Conservation (phyloP, 1,284 basidiomycete species). For the Cutaneotrichosporon spelunceum region DNA sequence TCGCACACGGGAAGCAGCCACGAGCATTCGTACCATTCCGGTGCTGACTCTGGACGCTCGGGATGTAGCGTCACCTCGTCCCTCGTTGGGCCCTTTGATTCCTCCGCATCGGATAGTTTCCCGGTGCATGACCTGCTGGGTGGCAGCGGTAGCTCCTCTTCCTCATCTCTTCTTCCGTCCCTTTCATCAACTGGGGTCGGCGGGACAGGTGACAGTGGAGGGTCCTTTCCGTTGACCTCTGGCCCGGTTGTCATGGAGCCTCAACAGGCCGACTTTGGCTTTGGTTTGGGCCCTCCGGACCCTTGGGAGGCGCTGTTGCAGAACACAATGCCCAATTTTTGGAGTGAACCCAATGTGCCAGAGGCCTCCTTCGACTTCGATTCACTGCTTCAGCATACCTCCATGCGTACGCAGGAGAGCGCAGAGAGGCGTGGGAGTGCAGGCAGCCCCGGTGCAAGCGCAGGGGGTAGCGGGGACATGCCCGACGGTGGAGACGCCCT, state of each 20-base stretch:
- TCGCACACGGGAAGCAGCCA: not conserved
- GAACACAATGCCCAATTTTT: conserved; percentile 20
- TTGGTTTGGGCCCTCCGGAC: conserved; percentile 22
- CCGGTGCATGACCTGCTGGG: not conserved
- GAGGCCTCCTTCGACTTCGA: conserved; percentile 20
- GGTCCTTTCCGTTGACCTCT: not conserved
- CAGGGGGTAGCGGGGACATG: not conserved
- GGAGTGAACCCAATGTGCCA: conserved; percentile 12
- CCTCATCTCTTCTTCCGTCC: not conserved
- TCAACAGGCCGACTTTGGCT: conserved; percentile 17
- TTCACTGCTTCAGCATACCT: conserved; percentile 11
- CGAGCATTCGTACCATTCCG: not conserved
- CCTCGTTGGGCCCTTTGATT: not conserved
- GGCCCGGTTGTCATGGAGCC: conserved; percentile 13
- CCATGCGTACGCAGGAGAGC: conserved; percentile 26
- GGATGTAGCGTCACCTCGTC: not conserved
- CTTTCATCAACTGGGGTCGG: not conserved
- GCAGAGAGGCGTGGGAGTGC: conserved; percentile 11
- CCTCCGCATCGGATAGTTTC: not conserved
- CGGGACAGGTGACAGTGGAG: not conserved
- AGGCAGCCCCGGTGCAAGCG: not conserved
- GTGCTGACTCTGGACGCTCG: not conserved
- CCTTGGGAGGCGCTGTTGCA: conserved; percentile 27
- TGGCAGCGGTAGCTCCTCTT: not conserved
- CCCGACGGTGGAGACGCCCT: conserved; percentile 16